Evolutionary conservation across 768 basidiomycete species (phyloP), one percentile per base, ranked within the genome.

Genomic region (Suillus hirtellus): DNA sequence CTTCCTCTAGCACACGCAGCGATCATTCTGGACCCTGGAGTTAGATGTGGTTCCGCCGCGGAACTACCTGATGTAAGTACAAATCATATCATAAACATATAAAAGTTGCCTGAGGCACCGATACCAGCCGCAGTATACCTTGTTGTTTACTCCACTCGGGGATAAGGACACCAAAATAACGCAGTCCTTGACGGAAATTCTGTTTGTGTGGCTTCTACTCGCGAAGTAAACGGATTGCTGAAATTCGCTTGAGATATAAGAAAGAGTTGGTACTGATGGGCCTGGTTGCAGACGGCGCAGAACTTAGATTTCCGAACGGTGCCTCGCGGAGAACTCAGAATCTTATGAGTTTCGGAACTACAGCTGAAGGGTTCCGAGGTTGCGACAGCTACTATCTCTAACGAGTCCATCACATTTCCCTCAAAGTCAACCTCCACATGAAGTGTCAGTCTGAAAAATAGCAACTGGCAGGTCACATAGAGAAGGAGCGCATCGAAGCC

Each of bases 161-260:
- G 19, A 12, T n/a, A 35, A 53, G 31, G 11, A 53, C 17, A 19
- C 52, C 19, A 34, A 53, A 53, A 11, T 19, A 11, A 19, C 19
- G 38, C 38, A 21, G 24, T 40, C 24, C 55, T 40, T 17, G 21
- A 27, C 38, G 24, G 55, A 27, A 38, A 24, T 19, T 38, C 27
- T 38, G 10, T 35, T 53, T 53, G 6, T 53, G 52, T 34, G 19
- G 55, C 55, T 56, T 56, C 55, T 56, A 56, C 15, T 15, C 55
- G 24, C 40, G 35, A 40, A 27, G 55, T 1, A 12, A 40, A 40
- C 24, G 4, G 15, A 11, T 56, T 56, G 15, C 37, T 56, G 38
- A 40, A 27, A 17, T 56, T 40, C 38, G 38, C 54, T 38, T 5
- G 37, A 38, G 21, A 27, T 40, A 11, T 10, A 10, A 56, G 15